These are phyloP conservation scores for Cladosporium phlei DNA, from an alignment of 2,329 filamentous ascomycete genomes.

Conservation along the genomic window DNA sequence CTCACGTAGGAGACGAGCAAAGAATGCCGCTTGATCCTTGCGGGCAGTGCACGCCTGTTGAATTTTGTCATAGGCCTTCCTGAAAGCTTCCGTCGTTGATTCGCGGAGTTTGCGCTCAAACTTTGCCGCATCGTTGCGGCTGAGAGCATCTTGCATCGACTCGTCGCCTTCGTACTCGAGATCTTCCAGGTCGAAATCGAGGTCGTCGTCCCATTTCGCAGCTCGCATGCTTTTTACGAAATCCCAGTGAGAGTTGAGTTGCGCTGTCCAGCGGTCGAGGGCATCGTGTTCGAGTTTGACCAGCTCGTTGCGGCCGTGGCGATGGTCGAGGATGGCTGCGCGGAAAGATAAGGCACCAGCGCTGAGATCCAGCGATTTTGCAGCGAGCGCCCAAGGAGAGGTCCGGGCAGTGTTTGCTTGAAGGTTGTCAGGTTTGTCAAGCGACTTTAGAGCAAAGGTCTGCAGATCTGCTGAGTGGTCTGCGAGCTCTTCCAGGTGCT, in stretches of 20 bases:
- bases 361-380: conserved; percentile 22
- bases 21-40: conserved; percentile 41
- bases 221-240: conserved; percentile 62
- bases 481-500: conserved; percentile 20
- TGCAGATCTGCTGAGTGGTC: conserved; percentile 14
- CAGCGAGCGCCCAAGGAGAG: conserved; percentile 26
- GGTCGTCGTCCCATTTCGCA: conserved; percentile 71
- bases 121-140: conserved; percentile 64
- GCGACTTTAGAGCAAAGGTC: conserved; percentile 3
- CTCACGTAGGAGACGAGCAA: conserved; percentile 70
- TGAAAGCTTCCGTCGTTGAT: conserved; percentile 17
- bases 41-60: conserved; percentile 9
- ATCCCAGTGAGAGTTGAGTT: conserved; percentile 62
- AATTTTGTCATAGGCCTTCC: conserved; percentile 16
- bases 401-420: background rate
- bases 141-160: conserved; percentile 61
- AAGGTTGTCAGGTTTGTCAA: background rate
- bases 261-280: conserved; percentile 69
- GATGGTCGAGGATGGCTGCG: conserved; percentile 60
- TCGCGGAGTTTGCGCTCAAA: conserved; percentile 38
- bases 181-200: conserved; percentile 61
- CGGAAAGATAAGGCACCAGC: conserved; percentile 55
- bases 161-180: conserved; percentile 59
- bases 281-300: conserved; percentile 58
- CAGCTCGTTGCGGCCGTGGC: conserved; percentile 67